phyloP scores from a whole-genome alignment of 345 rosid species.

The Syzygium aqueum region DNA sequence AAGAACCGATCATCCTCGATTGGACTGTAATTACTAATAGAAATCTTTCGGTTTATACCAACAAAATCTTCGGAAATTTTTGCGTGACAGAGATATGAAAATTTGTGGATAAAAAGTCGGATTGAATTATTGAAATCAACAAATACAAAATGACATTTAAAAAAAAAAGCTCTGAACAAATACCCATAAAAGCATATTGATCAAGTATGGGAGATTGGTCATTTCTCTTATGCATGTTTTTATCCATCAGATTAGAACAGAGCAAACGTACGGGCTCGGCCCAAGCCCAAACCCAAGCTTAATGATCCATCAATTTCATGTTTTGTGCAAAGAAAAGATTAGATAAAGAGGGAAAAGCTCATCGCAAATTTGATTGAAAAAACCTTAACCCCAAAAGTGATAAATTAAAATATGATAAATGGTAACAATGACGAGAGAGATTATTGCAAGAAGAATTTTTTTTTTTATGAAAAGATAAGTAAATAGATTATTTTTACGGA shows the following conservation, averaged over 20 bases:
- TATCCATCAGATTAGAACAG: not conserved
- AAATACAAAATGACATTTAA: not conserved
- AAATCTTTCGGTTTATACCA: rapidly evolving
- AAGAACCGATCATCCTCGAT: not conserved
- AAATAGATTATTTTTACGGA: not conserved
- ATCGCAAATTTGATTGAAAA: not conserved
- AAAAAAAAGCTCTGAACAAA: not conserved
- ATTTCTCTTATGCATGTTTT: not conserved
- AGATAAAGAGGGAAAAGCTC: not conserved
- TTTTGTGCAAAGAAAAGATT: not conserved
- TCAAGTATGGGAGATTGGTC: not conserved
- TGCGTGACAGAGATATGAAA: not conserved
- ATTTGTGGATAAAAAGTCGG: not conserved
- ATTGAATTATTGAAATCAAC: not conserved
- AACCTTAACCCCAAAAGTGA: not conserved
- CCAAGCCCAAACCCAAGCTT: rapidly evolving
- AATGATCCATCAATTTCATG: not conserved
- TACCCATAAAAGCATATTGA: not conserved
- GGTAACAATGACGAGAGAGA: not conserved
- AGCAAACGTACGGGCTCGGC: not conserved
- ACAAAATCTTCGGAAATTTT: not conserved
- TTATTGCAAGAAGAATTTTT: not conserved
- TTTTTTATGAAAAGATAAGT: not conserved
- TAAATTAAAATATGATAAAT: not conserved
- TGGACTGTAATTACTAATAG: not conserved